phyloP scores from a whole-genome alignment of 1,284 basidiomycete genomes.

The Cutaneotrichosporon spelunceum region DNA sequence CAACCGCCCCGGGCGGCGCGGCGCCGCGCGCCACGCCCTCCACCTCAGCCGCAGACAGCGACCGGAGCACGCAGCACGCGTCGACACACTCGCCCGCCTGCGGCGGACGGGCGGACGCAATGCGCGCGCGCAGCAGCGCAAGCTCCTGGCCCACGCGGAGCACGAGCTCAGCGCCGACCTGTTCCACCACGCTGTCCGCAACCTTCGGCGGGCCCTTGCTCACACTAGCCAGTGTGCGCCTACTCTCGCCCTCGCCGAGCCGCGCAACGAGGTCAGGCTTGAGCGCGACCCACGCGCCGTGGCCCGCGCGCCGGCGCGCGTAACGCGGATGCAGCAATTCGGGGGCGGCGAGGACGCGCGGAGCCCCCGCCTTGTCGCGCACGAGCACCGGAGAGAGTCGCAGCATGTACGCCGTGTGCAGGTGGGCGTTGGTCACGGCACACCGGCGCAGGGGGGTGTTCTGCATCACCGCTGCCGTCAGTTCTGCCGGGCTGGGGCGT shows the following conservation, averaged over 20 bases:
- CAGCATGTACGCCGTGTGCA: slow-evolving; percentile 26
- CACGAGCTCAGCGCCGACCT: slow-evolving; percentile 20
- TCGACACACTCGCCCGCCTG: no score
- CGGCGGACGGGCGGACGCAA: neutral
- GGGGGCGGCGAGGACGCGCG: slow-evolving; percentile 14
- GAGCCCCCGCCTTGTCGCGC: neutral
- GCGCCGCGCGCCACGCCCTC: neutral
- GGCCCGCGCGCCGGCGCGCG: slow-evolving; percentile 11
- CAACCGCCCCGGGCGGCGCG: slow-evolving; percentile 7
- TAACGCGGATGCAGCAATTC: slow-evolving; percentile 19
- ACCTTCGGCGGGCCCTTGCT: neutral
- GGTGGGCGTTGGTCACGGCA: slow-evolving; percentile 3
- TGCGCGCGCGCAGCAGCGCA: slow-evolving; percentile 13
- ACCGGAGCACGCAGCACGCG: neutral
- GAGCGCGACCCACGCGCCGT: slow-evolving; percentile 20
- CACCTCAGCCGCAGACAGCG: neutral
- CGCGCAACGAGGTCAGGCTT: slow-evolving; percentile 16
- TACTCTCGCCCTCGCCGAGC: neutral
- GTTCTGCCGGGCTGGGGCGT: neutral
- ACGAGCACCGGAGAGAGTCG: slow-evolving; percentile 13
- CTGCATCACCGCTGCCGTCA: slow-evolving; percentile 19
- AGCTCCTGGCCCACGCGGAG: slow-evolving; percentile 26
- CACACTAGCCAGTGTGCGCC: neutral
- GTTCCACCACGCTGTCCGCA: neutral
- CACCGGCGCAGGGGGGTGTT: slow-evolving; percentile 19